Percentiles rank a stretch among this genome's conserved stretches.
These are phyloP conservation scores for Begonia peltatifolia DNA, from an alignment of 306 rosid species.

Conservation along the genomic window DNA sequence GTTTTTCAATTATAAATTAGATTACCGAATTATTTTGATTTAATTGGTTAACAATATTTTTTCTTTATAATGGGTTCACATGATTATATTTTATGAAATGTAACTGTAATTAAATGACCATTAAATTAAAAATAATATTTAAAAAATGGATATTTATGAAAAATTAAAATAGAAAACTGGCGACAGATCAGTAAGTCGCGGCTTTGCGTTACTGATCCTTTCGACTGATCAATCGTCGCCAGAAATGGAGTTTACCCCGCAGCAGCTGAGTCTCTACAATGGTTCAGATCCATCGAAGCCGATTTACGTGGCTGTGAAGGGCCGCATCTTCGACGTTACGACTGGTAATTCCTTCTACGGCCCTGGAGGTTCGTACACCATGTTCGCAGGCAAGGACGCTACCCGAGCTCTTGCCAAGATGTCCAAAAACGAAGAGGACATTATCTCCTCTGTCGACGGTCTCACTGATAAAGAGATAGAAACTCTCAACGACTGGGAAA, in stretches of 20 bases:
- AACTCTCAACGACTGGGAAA: constrained; percentile 88
- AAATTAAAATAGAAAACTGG: too few species aligned
- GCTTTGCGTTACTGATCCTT: neutral
- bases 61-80: too few species aligned
- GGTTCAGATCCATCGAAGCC: constrained; percentile 71
- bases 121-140: too few species aligned
- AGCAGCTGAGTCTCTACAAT: constrained; percentile 45
- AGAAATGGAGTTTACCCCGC: constrained; percentile 46
- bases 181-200: too few species aligned
- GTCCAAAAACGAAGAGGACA: constrained; percentile 79
- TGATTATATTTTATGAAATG: too few species aligned
- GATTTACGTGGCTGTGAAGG: constrained; percentile 57
- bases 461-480: constrained; percentile 93
- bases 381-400: constrained; percentile 96
- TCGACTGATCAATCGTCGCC: neutral
- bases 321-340: constrained; percentile 78
- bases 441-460: constrained; percentile 54
- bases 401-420: constrained; percentile 93
- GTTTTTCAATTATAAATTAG: too few species aligned
- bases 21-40: too few species aligned
- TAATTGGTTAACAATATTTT: too few species aligned
- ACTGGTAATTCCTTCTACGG: constrained; percentile 80
- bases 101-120: too few species aligned
- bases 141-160: too few species aligned
- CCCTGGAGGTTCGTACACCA: constrained; percentile 74